A percentile compares a stretch with the other conserved stretches of the same genome.
phyloP scores from a whole-genome alignment of 495 filamentous ascomycete species.

The Friedmanniomyces endolithicus region DNA sequence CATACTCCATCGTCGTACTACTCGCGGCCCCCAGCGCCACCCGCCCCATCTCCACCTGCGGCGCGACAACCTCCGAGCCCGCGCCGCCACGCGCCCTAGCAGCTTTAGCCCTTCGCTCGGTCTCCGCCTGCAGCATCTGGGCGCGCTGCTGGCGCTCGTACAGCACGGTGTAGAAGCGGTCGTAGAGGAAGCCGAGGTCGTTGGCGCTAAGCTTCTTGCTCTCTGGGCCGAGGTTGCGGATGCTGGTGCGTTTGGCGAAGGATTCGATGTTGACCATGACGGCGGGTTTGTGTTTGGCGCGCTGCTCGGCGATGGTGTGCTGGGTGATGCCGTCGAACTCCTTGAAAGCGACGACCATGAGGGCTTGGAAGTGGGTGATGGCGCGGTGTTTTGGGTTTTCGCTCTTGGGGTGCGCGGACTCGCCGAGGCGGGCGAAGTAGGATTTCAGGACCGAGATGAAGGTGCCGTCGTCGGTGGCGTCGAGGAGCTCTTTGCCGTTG shows the following conservation, averaged over 20 bases:
- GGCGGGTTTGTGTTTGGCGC: conserved; percentile 79
- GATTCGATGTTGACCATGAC: conserved; percentile 90
- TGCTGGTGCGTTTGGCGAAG: conserved; percentile 92
- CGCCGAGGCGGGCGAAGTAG: conserved; percentile 85
- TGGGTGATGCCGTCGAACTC: conserved; percentile 95
- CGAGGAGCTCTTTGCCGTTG: conserved; percentile 93
- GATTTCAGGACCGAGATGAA: conserved; percentile 93
- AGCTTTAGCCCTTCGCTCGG: conserved; percentile 48
- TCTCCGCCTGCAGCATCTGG: conserved; percentile 50
- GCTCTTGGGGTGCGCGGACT: conserved; percentile 88
- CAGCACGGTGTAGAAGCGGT: conserved; percentile 78
- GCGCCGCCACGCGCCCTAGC: conserved; percentile 46
- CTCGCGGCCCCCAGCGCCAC: conserved; percentile 79
- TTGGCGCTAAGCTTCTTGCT: conserved; percentile 77
- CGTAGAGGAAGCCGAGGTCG: conserved; percentile 79
- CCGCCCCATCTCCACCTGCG: conserved; percentile 54
- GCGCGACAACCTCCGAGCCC: conserved; percentile 36
- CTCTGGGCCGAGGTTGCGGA: conserved; percentile 88
- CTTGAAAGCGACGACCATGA: conserved; percentile 98
- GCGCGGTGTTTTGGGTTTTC: conserved; percentile 86
- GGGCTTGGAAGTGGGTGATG: conserved; percentile 89
- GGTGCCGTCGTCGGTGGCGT: conserved; percentile 86
- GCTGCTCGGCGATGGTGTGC: conserved; percentile 74
- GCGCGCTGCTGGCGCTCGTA: conserved; percentile 83
- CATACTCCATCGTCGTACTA: conserved; percentile 85